Evolutionary conservation across 2,329 filamentous ascomycete genomes (phyloP).

Genomic region (Ramichloridium luteum): DNA sequence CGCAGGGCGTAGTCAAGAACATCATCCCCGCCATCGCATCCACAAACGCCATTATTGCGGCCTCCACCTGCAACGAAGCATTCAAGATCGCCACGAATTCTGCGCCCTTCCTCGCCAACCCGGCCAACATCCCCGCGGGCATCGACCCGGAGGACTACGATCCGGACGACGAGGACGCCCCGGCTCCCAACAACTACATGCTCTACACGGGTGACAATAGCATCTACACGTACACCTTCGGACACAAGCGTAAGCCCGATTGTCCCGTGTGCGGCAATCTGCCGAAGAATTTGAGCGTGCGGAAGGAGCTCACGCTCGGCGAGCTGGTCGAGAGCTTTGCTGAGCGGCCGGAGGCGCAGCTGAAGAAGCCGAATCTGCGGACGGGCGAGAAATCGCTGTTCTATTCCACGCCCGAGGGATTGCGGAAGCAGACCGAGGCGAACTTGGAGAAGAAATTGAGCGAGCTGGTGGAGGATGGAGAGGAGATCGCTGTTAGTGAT

Average conservation of each 20-base stretch:
- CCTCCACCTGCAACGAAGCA: slow-evolving; percentile 90
- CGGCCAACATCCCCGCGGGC: slow-evolving; percentile 35
- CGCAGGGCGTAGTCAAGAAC: slow-evolving; percentile 96
- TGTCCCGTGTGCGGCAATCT: slow-evolving; percentile 87
- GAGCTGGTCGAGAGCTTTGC: slow-evolving; percentile 79
- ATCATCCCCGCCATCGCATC: slow-evolving; percentile 98
- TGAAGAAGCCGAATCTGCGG: slow-evolving; percentile 85
- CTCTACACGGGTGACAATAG: slow-evolving; percentile 96
- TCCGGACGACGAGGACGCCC: slow-evolving; percentile 11
- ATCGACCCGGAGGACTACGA: slow-evolving; percentile 14
- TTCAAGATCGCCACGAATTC: slow-evolving; percentile 81
- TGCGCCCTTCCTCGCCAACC: slow-evolving; percentile 65
- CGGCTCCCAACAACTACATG: slow-evolving; percentile 66
- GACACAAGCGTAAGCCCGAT: slow-evolving; percentile 85
- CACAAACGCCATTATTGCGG: slow-evolving; percentile 93
- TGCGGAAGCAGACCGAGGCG: slow-evolving; percentile 72
- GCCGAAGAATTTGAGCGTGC: slow-evolving; percentile 61
- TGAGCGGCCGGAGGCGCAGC: slow-evolving; percentile 72
- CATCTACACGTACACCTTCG: slow-evolving; percentile 95
- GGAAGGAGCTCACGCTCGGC: slow-evolving; percentile 59
- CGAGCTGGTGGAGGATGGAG: slow-evolving; percentile 66
- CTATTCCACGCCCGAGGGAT: slow-evolving; percentile 67
- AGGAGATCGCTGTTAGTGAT: slow-evolving; percentile 86
- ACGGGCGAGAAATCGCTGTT: slow-evolving; percentile 76
- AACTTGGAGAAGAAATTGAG: slow-evolving; percentile 69